phyloP scores from a whole-genome alignment of 2,329 filamentous ascomycete species.

The Colletotrichum sp. region DNA sequence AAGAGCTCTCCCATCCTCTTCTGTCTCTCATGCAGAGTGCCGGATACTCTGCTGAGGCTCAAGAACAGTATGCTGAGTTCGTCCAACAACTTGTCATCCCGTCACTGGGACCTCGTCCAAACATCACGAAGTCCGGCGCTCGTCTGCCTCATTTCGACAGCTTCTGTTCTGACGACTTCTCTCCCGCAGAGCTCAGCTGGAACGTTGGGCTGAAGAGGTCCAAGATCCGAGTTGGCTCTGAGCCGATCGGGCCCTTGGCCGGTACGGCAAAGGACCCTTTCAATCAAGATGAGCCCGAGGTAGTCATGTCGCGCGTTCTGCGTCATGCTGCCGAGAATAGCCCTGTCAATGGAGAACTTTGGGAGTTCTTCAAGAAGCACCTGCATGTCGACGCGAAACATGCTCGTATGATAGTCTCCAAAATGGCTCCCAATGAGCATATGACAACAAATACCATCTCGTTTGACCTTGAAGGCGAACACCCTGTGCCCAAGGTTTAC shows the following conservation, averaged over 20 bases:
- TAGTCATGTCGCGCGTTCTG: conserved; percentile 20
- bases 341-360: background rate
- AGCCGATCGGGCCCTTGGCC: conserved; percentile 33
- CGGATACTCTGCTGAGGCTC: conserved; percentile 3
- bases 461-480: conserved; percentile 27
- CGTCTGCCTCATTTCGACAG: conserved; percentile 13
- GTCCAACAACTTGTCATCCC: conserved; percentile 5
- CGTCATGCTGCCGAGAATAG: background rate
- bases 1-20: conserved; percentile 1
- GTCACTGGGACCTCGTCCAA: background rate
- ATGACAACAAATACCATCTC: conserved; percentile 20
- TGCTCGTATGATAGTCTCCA: background rate
- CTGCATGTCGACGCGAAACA: conserved; percentile 11
- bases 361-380: conserved; percentile 27
- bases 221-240: conserved; percentile 34
- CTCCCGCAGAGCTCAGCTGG: conserved; percentile 43
- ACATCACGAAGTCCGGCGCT: background rate
- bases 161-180: conserved; percentile 33
- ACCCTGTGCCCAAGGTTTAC: conserved; percentile 26
- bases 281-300: conserved; percentile 24
- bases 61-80: background rate
- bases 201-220: conserved; percentile 29
- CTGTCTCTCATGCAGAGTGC: conserved; percentile 16
- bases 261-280: conserved; percentile 28
- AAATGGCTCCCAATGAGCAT: conserved; percentile 3